Percentiles rank a stretch among this genome's conserved stretches.
Evolutionary conservation across 1,284 basidiomycete species (phyloP).

Genomic region (Omphalotus olearius): DNA sequence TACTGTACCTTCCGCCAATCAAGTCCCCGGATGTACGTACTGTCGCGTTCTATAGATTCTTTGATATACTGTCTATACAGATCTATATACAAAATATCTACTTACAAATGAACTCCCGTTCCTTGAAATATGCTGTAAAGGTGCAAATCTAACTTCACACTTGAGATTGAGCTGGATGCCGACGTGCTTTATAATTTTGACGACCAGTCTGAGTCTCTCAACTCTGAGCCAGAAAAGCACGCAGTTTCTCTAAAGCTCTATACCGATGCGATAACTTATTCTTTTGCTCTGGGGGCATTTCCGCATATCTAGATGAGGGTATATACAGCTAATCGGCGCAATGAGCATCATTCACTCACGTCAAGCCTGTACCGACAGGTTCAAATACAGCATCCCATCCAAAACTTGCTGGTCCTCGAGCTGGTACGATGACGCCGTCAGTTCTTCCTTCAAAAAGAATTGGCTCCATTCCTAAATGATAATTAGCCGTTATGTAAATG

Average conservation of each 20-base stretch:
- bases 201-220: background rate
- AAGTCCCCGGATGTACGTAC: too few relatives aligned
- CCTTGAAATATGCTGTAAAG: too few relatives aligned
- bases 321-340: background rate
- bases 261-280: slow-evolving; percentile 89
- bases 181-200: too few relatives aligned
- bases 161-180: too few relatives aligned
- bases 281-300: slow-evolving; percentile 86
- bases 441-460: slow-evolving; percentile 93
- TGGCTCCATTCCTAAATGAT: slow-evolving; percentile 49
- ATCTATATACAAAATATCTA: too few relatives aligned
- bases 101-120: too few relatives aligned
- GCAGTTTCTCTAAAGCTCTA: slow-evolving; percentile 81
- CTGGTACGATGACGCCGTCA: slow-evolving; percentile 82
- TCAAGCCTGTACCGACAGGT: slow-evolving; percentile 69
- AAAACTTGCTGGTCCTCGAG: slow-evolving; percentile 75
- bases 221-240: slow-evolving; percentile 51
- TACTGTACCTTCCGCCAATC: too few relatives aligned
- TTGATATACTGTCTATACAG: too few relatives aligned
- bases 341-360: slow-evolving; percentile 45
- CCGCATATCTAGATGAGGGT: slow-evolving; percentile 70
- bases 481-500: background rate
- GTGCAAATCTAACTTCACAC: too few relatives aligned
- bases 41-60: too few relatives aligned
- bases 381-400: slow-evolving; percentile 95